Evolutionary conservation across 441 rosid species (phyloP), one percentile per base, ranked within the genome.

Genomic region (Pelargonium australe): DNA sequence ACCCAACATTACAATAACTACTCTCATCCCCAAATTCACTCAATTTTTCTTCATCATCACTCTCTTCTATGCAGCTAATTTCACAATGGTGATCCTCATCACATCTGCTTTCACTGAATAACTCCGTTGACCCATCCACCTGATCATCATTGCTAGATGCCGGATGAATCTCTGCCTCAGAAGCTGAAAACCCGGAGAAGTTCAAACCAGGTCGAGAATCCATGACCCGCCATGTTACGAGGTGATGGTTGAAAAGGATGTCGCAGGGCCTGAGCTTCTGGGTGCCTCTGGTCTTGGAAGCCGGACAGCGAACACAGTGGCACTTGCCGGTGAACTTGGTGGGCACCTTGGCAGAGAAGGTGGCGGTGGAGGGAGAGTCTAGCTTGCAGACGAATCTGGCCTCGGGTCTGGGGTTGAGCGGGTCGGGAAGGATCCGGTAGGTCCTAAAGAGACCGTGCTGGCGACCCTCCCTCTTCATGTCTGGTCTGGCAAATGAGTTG

Each of bases 391-490:
- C 16, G 16, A 51, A 5, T n/a, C 57, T 51, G 57, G 57, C 4
- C 1, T 51, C 57, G 19, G 57, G 57, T n/a, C 57, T 51, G 16
- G 57, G 57, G 19, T 51, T 51, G 7, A 51, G 57, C 19, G 57
- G 57, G 57, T 51, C 57, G 17, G 57, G 17, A 14, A 51, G 5
- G 57, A 51, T n/a, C 57, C 57, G 57, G 57, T 12, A 51, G 17
- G 57, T 51, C 57, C 57, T 12, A 5, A 51, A n/a, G 16, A 51
- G 7, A 14, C 57, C 57, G 57, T 51, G 57, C 14, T 51, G 57
- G 6, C 57, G 57, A 51, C 57, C 57, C 57, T 51, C 57, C 57
- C 57, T 51, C 57, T 51, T 51, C 57, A 51, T 51, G 7, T 51
- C 14, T n/a, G 0, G 6, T 34, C 40, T 34, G 40, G 40, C 6